Percentiles rank a stretch among this genome's conserved stretches.
Conservation (phyloP, 345 rosid genomes). For the Gossypioides kirkii region DNA sequence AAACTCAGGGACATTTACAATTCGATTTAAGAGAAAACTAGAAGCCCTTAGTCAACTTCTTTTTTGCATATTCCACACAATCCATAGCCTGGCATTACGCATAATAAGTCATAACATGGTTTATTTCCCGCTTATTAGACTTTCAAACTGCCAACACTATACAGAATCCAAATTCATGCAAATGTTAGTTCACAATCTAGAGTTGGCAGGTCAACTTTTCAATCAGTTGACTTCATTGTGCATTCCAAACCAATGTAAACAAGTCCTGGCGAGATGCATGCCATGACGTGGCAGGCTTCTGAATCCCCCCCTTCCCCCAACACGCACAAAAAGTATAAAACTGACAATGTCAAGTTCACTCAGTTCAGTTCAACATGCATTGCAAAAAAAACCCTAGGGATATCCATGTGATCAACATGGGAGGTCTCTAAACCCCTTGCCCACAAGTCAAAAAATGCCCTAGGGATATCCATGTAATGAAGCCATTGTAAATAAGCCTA, state of each 20-base stretch:
- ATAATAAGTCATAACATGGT: neutral
- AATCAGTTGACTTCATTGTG: neutral
- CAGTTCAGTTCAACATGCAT: neutral
- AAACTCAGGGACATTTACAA: neutral
- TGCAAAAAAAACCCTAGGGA: neutral
- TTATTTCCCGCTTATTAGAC: neutral
- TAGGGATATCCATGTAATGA: neutral
- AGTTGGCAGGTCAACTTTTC: neutral
- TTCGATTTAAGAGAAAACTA: neutral
- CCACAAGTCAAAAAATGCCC: neutral
- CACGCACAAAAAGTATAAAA: neutral
- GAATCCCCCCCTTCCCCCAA: neutral
- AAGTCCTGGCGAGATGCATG: neutral
- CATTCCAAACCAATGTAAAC: neutral
- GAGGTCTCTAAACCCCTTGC: too few relatives aligned
- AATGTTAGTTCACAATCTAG: neutral
- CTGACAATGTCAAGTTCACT: neutral
- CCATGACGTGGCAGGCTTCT: neutral
- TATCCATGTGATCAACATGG: too few relatives aligned
- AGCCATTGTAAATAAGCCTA: neutral
- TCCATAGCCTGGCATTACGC: neutral
- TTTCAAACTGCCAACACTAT: neutral
- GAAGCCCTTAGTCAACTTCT: neutral
- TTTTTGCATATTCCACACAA: neutral
- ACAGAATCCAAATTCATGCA: neutral